A percentile compares a stretch with the other conserved stretches of the same genome.
Conservation (phyloP, 2,329 filamentous ascomycete genomes). For the Trichoderma simmonsii region DNA sequence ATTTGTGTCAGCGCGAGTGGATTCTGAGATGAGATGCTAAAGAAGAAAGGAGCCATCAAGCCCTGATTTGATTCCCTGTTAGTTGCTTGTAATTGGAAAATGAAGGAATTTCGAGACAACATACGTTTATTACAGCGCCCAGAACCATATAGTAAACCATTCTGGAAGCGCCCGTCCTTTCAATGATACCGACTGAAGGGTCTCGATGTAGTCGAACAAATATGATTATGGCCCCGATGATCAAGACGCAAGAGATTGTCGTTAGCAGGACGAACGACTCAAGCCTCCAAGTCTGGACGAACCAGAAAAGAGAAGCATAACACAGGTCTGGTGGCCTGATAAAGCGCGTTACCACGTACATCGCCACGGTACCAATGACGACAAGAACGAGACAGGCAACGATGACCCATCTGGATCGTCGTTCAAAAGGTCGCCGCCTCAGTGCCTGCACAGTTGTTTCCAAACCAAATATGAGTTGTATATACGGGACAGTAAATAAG, state of each 20-base stretch:
- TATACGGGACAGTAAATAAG: conserved; percentile 63
- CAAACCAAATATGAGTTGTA: conserved; percentile 62
- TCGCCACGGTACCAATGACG: conserved; percentile 49
- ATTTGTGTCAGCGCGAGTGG: conserved; percentile 34
- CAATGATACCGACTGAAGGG: conserved; percentile 52
- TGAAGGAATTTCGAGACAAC: conserved; percentile 27
- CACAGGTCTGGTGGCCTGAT: conserved; percentile 57
- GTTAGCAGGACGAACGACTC: conserved; percentile 55
- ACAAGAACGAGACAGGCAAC: conserved; percentile 24
- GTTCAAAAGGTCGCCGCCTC: conserved; percentile 53
- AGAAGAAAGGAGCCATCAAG: conserved; percentile 63
- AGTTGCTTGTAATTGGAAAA: neutral
- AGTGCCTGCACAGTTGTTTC: conserved; percentile 59
- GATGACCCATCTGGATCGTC: conserved; percentile 58
- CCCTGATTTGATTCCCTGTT: conserved; percentile 36
- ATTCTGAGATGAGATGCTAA: conserved; percentile 48
- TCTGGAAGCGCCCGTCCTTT: conserved; percentile 62
- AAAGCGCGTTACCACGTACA: conserved; percentile 57
- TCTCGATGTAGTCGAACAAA: conserved; percentile 56
- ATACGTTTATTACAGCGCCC: conserved; percentile 56
- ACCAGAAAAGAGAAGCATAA: conserved; percentile 67
- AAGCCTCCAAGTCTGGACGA: conserved; percentile 58
- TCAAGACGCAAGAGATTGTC: conserved; percentile 47
- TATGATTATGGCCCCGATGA: conserved; percentile 51
- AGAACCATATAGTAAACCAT: conserved; percentile 67